Evolutionary conservation across 345 rosid species (phyloP).

Genomic region (Bruguiera sexangula): DNA sequence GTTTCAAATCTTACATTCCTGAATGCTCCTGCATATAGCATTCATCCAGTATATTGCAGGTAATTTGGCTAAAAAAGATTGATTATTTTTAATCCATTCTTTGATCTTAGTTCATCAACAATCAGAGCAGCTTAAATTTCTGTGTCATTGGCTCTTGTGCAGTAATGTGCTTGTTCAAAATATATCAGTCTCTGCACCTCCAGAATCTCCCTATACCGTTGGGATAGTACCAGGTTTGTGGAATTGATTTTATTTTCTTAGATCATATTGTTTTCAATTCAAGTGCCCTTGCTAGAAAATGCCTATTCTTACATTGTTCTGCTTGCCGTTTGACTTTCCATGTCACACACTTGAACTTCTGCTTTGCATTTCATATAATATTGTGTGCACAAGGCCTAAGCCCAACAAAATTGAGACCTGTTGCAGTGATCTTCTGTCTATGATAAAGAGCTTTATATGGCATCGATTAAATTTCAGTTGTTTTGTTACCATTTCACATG

Average conservation of each 20-base stretch:
- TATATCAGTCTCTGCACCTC: constrained; percentile 49
- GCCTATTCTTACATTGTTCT: background rate
- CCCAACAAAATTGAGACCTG: too few relatives aligned
- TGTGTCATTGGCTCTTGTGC: constrained; percentile 23
- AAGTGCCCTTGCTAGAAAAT: background rate
- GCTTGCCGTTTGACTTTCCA: too few relatives aligned
- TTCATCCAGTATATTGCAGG: constrained; percentile 95
- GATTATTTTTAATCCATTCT: background rate
- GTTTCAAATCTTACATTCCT: constrained; percentile 79
- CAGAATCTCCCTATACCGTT: constrained; percentile 57
- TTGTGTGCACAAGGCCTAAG: too few relatives aligned
- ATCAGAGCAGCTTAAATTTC: constrained; percentile 1
- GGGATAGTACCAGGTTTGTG: constrained; percentile 83
- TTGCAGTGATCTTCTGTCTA: too few relatives aligned
- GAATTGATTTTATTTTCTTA: background rate
- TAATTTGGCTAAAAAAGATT: constrained; percentile 10
- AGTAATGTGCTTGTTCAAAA: constrained; percentile 61
- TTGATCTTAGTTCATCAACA: background rate
- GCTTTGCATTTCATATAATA: too few relatives aligned
- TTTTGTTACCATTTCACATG: too few relatives aligned
- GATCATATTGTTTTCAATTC: background rate
- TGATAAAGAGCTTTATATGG: too few relatives aligned
- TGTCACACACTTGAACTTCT: too few relatives aligned
- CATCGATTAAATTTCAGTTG: too few relatives aligned
- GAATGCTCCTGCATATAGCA: constrained; percentile 72